Conservation (phyloP, 177 flowering plant genomes). For the Vitis hybrid region DNA sequence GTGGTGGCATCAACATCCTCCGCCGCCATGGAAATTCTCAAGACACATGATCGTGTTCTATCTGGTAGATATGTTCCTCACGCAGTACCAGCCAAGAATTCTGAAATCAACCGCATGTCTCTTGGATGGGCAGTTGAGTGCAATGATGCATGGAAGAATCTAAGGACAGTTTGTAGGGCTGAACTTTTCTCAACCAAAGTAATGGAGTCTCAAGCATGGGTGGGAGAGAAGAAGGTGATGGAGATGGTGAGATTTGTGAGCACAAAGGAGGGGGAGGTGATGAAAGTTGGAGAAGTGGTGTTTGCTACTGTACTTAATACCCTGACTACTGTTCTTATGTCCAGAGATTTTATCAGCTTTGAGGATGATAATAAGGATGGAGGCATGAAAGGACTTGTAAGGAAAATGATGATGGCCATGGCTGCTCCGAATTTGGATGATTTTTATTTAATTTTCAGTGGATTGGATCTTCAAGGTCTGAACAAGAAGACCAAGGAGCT, state of each 20-base stretch:
- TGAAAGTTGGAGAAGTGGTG: constrained; percentile 28
- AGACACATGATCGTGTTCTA: constrained; percentile 32
- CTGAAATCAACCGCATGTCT: constrained; percentile 9
- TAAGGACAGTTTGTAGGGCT: constrained; percentile 25
- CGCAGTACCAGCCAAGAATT: background rate
- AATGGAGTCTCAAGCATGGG: constrained; percentile 15
- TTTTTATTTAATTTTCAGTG: constrained; percentile 23
- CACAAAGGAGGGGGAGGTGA: constrained; percentile 24
- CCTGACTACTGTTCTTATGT: constrained; percentile 23
- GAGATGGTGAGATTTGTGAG: constrained; percentile 27
- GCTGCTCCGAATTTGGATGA: constrained; percentile 33
- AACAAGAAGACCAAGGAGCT: constrained; percentile 5
- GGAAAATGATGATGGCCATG: constrained; percentile 13
- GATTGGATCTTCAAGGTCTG: constrained; percentile 30
- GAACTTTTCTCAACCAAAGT: constrained; percentile 36
- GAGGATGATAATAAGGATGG: constrained; percentile 9
- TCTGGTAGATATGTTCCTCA: constrained; percentile 25
- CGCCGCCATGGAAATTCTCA: constrained; percentile 37
- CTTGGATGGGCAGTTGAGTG: constrained; percentile 24
- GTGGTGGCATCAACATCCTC: constrained; percentile 36
- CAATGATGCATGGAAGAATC: constrained; percentile 29
- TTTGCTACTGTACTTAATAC: constrained; percentile 26
- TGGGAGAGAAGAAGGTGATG: constrained; percentile 30
- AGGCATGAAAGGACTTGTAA: constrained; percentile 19
- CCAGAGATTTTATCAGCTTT: constrained; percentile 22